Percentiles rank a stretch among this genome's conserved stretches.
Conservation (phyloP, 805 yeast species). For the Cyberlindnera galapagoensis region DNA sequence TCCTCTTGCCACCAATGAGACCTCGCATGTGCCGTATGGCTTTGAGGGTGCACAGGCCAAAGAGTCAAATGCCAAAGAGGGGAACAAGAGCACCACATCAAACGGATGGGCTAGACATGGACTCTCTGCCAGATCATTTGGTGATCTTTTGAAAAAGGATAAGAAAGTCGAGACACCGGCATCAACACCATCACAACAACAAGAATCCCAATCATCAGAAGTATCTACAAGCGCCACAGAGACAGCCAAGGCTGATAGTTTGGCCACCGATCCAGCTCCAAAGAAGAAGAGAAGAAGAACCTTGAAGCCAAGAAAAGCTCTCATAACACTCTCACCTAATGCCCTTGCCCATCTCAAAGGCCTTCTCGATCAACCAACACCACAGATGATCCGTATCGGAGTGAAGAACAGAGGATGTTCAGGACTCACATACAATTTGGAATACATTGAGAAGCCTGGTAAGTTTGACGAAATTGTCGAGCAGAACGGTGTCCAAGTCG, state of each 20-base stretch:
- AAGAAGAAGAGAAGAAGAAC: slow-evolving; percentile 49
- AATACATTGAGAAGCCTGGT: slow-evolving; percentile 86
- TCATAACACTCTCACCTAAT: slow-evolving; percentile 68
- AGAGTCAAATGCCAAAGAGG: not conserved
- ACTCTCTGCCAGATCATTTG: slow-evolving; percentile 24
- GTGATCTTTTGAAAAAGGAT: slow-evolving; percentile 18
- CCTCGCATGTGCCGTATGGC: slow-evolving; percentile 15
- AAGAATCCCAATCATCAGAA: slow-evolving; percentile 12
- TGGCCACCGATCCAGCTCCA: slow-evolving; percentile 7
- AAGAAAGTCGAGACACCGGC: slow-evolving; percentile 7
- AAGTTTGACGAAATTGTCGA: slow-evolving; percentile 90
- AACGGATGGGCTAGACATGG: slow-evolving; percentile 24
- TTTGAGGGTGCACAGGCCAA: slow-evolving; percentile 1
- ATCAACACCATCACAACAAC: slow-evolving; percentile 7
- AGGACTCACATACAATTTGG: slow-evolving; percentile 85
- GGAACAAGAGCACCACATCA: not conserved
- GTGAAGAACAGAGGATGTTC: slow-evolving; percentile 97
- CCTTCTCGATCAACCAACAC: slow-evolving; percentile 73
- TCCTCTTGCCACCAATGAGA: slow-evolving; percentile 18
- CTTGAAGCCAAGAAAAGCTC: slow-evolving; percentile 83
- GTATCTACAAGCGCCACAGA: slow-evolving; percentile 3
- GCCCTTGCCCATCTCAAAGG: slow-evolving; percentile 69
- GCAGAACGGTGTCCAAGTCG: slow-evolving; percentile 89
- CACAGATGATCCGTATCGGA: slow-evolving; percentile 84
- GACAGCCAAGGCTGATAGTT: not conserved